Percentiles rank a stretch among this genome's conserved stretches.
Conservation (phyloP, 2,329 filamentous ascomycete genomes). For the Fusarium sp. region DNA sequence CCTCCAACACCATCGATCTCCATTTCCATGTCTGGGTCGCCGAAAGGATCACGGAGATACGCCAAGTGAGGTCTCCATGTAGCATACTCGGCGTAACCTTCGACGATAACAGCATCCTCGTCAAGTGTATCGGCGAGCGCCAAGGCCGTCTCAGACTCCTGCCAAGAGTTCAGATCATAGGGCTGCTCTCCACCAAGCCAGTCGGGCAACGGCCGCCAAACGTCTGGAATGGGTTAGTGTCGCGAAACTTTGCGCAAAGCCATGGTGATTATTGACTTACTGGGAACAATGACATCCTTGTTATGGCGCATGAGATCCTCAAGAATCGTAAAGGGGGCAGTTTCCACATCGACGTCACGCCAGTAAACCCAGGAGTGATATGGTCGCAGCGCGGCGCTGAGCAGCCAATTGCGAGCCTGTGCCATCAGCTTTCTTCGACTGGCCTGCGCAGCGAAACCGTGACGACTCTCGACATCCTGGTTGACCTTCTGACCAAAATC, state of each 20-base stretch:
- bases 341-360: slow-evolving; percentile 98
- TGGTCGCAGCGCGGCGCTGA: slow-evolving; percentile 91
- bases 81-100: slow-evolving; percentile 98
- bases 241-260: not conserved
- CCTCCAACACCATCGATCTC: slow-evolving; percentile 98
- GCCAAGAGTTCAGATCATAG: slow-evolving; percentile 99
- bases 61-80: slow-evolving; percentile 98
- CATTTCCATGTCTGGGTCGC: slow-evolving; percentile 99
- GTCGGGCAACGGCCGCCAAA: slow-evolving; percentile 98
- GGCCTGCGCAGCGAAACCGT: slow-evolving; percentile 97
- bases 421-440: slow-evolving; percentile 96
- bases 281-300: slow-evolving; percentile 98
- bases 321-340: slow-evolving; percentile 94
- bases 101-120: slow-evolving; percentile 98
- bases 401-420: slow-evolving; percentile 94
- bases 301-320: slow-evolving; percentile 99
- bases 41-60: slow-evolving; percentile 95
- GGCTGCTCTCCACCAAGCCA: slow-evolving; percentile 99
- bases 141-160: slow-evolving; percentile 96
- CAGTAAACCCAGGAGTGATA: slow-evolving; percentile 99
- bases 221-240: slow-evolving; percentile 69
- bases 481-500: slow-evolving; percentile 98
- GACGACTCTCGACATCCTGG: slow-evolving; percentile 96
- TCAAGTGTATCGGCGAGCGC: slow-evolving; percentile 94
- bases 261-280: slow-evolving; percentile 67